Base-by-base conservation (phyloP, 1,284 basidiomycete genomes). In the Ganoderma multipileum region DNA sequence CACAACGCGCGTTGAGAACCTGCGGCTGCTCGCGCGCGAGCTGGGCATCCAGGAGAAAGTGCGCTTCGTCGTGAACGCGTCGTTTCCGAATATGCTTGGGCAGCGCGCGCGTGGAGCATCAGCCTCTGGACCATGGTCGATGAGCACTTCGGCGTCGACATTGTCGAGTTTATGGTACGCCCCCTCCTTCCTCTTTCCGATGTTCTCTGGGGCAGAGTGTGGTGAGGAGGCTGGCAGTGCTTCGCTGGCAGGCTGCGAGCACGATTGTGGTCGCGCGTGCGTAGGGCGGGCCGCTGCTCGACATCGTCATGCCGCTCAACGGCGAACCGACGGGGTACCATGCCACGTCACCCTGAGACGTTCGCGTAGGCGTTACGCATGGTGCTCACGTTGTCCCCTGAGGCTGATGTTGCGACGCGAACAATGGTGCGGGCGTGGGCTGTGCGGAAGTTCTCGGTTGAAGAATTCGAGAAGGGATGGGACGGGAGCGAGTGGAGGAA, bases 71-170 rank as follows among this genome's bases (percentile, higher is more conserved):
- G 86, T 98, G 59, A 99, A 99, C 74, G 95, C 95, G 0, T 82
- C 92, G 1, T 99, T 93, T 73, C 73, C 87, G 0, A 85, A 86
- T 11, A 87, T 99, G 70, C 85, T 97, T 0, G 71, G 80, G 1
- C 89, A 90, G 82, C 85, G 99, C 1, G 87, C 89, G 0, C 81
- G 81, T 18, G 91, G 0, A 94, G 91, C 68, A 86, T 98, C 5
- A 97, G 98, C 0, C 79, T 99, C 30, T 97, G 95, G 77, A 99
- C 97, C 4, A 99, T 99, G 97, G 89, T 97, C 0, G 97, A 99
- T 77, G 98, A 99, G 80, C 97, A 99, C 79, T 99, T 99, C 75
- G 98, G 98, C 1, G 99, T 99, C 79, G 98, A 97, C 75, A 88
- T 99, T 23, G 97, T 99, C 9, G 97, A 99, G 79, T 97, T 95